A percentile compares a stretch with the other conserved stretches of the same genome.
Evolutionary conservation across 768 basidiomycete species (phyloP).

Genomic region (Tubosaeta brunneosetosa): DNA sequence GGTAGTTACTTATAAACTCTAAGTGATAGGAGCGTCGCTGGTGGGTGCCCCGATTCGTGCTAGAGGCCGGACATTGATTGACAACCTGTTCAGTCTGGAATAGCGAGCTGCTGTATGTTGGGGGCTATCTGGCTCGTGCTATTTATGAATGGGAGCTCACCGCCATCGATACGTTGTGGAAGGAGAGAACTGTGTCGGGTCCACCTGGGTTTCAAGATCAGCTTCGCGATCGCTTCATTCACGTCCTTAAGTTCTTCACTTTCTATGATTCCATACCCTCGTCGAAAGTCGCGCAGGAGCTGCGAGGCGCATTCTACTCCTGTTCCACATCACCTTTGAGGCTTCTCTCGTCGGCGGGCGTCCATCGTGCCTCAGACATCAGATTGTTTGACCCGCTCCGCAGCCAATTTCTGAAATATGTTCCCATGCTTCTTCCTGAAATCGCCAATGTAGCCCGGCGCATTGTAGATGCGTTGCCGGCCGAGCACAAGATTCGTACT

Average conservation of each 20-base stretch:
- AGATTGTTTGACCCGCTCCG: slow-evolving; percentile 67
- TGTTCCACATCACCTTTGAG: slow-evolving; percentile 55
- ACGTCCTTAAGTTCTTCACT: slow-evolving; percentile 10
- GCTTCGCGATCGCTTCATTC: neutral
- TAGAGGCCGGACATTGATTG: neutral
- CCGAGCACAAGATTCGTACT: neutral
- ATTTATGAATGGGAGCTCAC: slow-evolving; percentile 82
- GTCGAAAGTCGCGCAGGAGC: slow-evolving; percentile 58
- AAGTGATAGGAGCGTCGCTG: neutral
- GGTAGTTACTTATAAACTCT: neutral
- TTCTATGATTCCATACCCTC: slow-evolving; percentile 59
- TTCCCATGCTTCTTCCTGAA: slow-evolving; percentile 46
- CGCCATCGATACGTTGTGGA: slow-evolving; percentile 36
- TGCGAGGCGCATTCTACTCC: slow-evolving; percentile 74
- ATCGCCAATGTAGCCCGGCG: slow-evolving; percentile 43
- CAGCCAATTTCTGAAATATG: slow-evolving; percentile 63
- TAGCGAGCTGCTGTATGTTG: slow-evolving; percentile 76
- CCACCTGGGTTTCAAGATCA: too few species aligned
- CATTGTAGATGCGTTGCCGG: slow-evolving; percentile 11
- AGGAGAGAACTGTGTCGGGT: neutral
- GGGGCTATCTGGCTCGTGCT: slow-evolving; percentile 73
- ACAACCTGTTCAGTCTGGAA: slow-evolving; percentile 65
- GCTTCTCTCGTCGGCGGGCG: slow-evolving; percentile 73
- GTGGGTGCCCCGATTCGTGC: neutral
- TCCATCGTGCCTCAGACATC: slow-evolving; percentile 58